These are phyloP conservation scores for Magnaporthiopsis incrustans DNA, from an alignment of 2,329 filamentous ascomycete species.

Conservation along the genomic window DNA sequence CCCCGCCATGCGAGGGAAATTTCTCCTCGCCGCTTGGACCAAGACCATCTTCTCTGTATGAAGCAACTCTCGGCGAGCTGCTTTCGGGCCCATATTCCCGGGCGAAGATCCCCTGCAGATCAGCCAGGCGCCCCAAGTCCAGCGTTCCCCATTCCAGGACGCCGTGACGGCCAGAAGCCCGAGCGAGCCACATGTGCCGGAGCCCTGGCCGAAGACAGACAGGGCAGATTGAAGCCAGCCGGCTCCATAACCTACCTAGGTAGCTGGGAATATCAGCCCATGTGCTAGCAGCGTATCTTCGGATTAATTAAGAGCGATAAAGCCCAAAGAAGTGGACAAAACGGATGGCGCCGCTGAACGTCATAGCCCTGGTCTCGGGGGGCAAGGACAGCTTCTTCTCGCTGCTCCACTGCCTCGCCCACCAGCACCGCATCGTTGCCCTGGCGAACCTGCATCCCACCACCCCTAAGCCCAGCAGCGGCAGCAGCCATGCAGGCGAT, in stretches of 20 bases:
- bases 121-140: neutral
- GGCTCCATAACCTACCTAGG: no score
- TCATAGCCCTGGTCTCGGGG: slow-evolving; percentile 89
- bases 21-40: neutral
- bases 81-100: no score
- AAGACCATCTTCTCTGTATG: neutral
- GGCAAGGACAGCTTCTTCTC: slow-evolving; percentile 97
- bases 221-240: neutral
- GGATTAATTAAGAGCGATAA: slow-evolving; percentile 25
- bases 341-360: slow-evolving; percentile 41
- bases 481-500: neutral
- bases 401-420: slow-evolving; percentile 77
- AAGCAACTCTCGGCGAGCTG: no score
- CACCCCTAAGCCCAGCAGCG: neutral
- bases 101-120: neutral
- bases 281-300: neutral
- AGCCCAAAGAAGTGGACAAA: slow-evolving; percentile 8
- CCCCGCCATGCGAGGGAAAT: neutral
- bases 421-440: slow-evolving; percentile 79
- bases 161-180: neutral
- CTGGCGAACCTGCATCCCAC: slow-evolving; percentile 78
- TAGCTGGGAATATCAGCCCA: neutral
- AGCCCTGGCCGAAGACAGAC: neutral
- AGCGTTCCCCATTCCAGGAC: neutral
- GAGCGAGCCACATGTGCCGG: neutral